phyloP scores from a whole-genome alignment of 2,329 filamentous ascomycete species.

The Aureobasidium sp. region DNA sequence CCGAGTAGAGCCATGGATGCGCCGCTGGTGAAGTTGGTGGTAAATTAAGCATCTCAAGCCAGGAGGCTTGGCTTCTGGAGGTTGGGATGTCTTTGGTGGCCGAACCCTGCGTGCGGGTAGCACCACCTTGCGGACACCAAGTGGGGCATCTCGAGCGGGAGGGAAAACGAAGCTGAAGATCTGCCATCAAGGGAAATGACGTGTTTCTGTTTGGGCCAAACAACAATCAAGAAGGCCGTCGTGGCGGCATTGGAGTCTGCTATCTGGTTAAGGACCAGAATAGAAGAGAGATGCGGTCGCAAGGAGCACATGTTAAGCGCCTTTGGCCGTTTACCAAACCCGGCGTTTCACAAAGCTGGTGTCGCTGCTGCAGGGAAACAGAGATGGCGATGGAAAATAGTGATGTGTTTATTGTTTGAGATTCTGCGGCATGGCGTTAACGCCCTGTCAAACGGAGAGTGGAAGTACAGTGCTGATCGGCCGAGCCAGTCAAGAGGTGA shows the following conservation, averaged over 20 bases:
- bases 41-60: conserved; percentile 12
- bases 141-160: conserved; percentile 8
- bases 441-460: conserved; percentile 11
- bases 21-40: conserved; percentile 9
- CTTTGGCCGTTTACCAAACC: not conserved
- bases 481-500: not conserved
- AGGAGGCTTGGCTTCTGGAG: conserved; percentile 11
- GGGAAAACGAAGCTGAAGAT: conserved; percentile 7
- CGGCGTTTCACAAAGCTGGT: not conserved
- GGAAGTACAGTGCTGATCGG: conserved; percentile 5
- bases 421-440: conserved; percentile 7
- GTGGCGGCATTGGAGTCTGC: not conserved
- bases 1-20: conserved; percentile 9
- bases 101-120: conserved; percentile 12
- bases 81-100: not conserved
- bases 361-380: not conserved
- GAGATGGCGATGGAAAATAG: not conserved
- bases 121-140: conserved; percentile 11
- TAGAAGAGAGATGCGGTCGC: not conserved
- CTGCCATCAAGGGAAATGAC: conserved; percentile 12
- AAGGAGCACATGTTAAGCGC: not conserved
- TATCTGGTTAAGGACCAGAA: not conserved
- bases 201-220: conserved; percentile 11
- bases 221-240: not conserved
- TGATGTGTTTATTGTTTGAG: conserved; percentile 13